Evolutionary conservation across 2,329 filamentous ascomycete genomes (phyloP).

Genomic region (Magnaporthales sp.): DNA sequence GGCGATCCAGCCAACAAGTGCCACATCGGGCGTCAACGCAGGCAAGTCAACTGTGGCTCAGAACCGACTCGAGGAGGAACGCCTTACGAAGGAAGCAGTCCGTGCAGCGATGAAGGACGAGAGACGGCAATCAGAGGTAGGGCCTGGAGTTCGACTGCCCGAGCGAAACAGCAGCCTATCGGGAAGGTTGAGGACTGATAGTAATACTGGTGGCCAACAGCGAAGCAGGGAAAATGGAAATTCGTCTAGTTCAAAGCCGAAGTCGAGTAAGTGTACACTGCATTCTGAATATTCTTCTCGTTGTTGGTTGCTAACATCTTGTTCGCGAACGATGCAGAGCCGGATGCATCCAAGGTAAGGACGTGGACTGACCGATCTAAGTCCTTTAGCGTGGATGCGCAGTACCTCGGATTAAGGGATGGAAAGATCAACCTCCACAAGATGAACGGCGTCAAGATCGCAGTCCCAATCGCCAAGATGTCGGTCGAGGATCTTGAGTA

Average conservation of each 20-base stretch:
- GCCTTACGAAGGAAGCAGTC: conserved; percentile 71
- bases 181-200: conserved; percentile 51
- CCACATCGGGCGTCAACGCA: conserved; percentile 40
- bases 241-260: conserved; percentile 45
- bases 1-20: conserved; percentile 37
- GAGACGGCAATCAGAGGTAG: conserved; percentile 60
- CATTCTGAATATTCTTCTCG: background rate
- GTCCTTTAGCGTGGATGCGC: conserved; percentile 93
- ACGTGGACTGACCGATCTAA: conserved; percentile 94
- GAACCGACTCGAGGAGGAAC: conserved; percentile 69
- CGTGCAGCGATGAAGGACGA: conserved; percentile 51
- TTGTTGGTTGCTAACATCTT: background rate
- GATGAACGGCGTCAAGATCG: conserved; percentile 96
- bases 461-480: conserved; percentile 93
- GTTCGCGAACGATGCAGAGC: conserved; percentile 46
- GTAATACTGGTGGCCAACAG: conserved; percentile 57
- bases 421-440: conserved; percentile 98
- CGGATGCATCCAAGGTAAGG: conserved; percentile 72
- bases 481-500: conserved; percentile 91
- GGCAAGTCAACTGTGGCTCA: conserved; percentile 65
- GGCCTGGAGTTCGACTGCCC: conserved; percentile 66
- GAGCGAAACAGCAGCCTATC: conserved; percentile 72
- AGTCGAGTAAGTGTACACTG: conserved; percentile 37
- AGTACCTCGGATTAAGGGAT: conserved; percentile 90
- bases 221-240: conserved; percentile 62